Evolutionary conservation across 2,329 filamentous ascomycete species (phyloP).

Genomic region (Teratosphaeria viscida): DNA sequence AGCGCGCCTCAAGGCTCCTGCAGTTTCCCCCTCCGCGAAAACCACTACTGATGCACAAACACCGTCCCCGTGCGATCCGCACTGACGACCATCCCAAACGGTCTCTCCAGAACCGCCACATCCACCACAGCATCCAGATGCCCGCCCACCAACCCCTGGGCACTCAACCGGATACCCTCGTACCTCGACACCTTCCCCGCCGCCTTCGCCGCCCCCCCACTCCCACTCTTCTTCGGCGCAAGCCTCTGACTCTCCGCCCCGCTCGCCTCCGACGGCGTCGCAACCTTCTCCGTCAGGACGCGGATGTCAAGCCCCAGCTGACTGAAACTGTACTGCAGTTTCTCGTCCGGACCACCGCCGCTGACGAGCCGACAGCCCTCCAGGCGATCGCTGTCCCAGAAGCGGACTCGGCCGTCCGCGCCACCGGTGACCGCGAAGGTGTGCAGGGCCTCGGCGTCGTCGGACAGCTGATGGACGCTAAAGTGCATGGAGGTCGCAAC

Average conservation of each 20-base stretch:
- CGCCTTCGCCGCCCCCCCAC: neutral
- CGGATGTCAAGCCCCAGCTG: conserved; percentile 31
- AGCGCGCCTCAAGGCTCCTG: too few species aligned
- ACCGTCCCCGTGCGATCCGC: conserved; percentile 83
- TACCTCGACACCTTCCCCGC: conserved; percentile 54
- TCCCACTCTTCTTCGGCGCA: conserved; percentile 18
- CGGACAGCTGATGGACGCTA: conserved; percentile 59
- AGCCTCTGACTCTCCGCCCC: conserved; percentile 17
- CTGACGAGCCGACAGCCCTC: conserved; percentile 74
- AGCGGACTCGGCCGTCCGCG: conserved; percentile 80
- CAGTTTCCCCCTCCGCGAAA: neutral
- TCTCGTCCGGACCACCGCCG: conserved; percentile 53
- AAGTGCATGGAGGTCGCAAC: conserved; percentile 65
- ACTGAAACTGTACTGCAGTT: conserved; percentile 55
- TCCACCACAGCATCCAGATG: conserved; percentile 85
- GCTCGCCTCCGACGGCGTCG: conserved; percentile 5
- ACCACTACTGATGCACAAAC: conserved; percentile 60
- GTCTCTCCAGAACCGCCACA: conserved; percentile 75
- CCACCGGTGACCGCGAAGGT: conserved; percentile 82
- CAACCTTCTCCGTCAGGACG: conserved; percentile 27
- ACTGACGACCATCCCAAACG: conserved; percentile 86
- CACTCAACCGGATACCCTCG: conserved; percentile 77
- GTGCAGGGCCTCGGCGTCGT: conserved; percentile 60
- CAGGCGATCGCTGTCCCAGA: conserved; percentile 77
- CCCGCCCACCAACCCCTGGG: conserved; percentile 73